Percentiles rank a stretch among this genome's conserved stretches.
Conservation (phyloP, 1,284 basidiomycete species). For the Trichosporon coremiiforme region DNA sequence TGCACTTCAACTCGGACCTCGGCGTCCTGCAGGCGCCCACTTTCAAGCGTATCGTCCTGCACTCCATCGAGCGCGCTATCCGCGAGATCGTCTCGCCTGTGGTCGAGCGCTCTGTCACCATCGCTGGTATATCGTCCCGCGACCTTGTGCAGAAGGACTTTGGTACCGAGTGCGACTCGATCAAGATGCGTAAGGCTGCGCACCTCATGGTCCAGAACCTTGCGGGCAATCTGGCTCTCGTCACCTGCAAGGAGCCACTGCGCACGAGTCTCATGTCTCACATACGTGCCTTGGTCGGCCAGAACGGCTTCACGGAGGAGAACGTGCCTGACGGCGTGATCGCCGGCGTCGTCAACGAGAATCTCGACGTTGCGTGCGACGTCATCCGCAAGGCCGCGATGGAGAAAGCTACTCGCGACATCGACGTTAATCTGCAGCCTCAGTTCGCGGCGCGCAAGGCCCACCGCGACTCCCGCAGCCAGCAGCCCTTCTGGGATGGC, state of each 20-base stretch:
- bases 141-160: constrained; percentile 97
- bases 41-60: constrained; percentile 88
- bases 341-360: constrained; percentile 82
- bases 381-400: constrained; percentile 98
- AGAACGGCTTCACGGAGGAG: constrained; percentile 83
- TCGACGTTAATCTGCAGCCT: constrained; percentile 82
- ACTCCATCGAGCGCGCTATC: constrained; percentile 91
- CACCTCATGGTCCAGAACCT: constrained; percentile 97
- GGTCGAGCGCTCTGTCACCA: constrained; percentile 98
- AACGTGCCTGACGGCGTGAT: constrained; percentile 63
- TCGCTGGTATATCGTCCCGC: constrained; percentile 95
- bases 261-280: constrained; percentile 90
- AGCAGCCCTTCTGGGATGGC: constrained; percentile 84
- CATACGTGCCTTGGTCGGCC: constrained; percentile 73
- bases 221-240: constrained; percentile 92
- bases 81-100: constrained; percentile 98
- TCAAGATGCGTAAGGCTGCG: constrained; percentile 85
- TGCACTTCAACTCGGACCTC: constrained; percentile 71
- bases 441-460: constrained; percentile 83
- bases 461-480: constrained; percentile 67
- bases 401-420: constrained; percentile 92
- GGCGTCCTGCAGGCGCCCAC: constrained; percentile 68
- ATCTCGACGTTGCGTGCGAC: constrained; percentile 89
- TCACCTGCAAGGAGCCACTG: constrained; percentile 98
- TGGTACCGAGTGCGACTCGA: constrained; percentile 88